Evolutionary conservation across 345 rosid genomes (phyloP), one percentile per base, ranked within the genome.

Genomic region (Linum lewisii): DNA sequence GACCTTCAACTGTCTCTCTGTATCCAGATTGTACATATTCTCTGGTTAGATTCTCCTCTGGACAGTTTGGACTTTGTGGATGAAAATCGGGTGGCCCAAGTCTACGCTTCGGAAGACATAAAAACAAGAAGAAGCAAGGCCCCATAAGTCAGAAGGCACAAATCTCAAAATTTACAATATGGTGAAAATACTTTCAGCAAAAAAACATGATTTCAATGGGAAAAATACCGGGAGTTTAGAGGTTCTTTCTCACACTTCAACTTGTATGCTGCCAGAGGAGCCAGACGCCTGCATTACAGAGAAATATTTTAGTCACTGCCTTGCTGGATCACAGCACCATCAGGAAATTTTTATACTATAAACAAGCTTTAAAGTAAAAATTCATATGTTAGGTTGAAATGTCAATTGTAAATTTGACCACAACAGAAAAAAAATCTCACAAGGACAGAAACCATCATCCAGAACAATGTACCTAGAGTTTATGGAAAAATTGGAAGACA

Each of bases 61-160:
- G 90, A 61, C 96, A 94, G 77, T 67, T 80, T 57, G 82, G 82
- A 59, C 87, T 80, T 63, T 87, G 99, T 22, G 96, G 99, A 62
- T 84, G 87, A 78, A 76, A 94, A 69, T 94, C 99, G 15, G 99
- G 96, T 7, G 97, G 96, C 60, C 96, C 99, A 59, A 94, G 84
- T 72, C 99, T 94, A 77, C 67, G 20, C 57, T 47, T 21, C 6
- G 44, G 15, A 21, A 56, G 38, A 55, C 36, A 54, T 23, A 21
- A 4, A 56, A 57, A 34, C 25, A 34, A 34, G 49, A 20, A 25
- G 42, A 7, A 0, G 5, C 6, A 24, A 21, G 49, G 19, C 21
- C 54, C n/a, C 9, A 36, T 62, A 49, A 61, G 11, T 5, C 44
- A 15, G 24, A 59, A 47, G 2, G 26, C 47, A 42, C 18, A 16